phyloP scores from a whole-genome alignment of 768 basidiomycete species.

The Cantharellus cinnabarinus region DNA sequence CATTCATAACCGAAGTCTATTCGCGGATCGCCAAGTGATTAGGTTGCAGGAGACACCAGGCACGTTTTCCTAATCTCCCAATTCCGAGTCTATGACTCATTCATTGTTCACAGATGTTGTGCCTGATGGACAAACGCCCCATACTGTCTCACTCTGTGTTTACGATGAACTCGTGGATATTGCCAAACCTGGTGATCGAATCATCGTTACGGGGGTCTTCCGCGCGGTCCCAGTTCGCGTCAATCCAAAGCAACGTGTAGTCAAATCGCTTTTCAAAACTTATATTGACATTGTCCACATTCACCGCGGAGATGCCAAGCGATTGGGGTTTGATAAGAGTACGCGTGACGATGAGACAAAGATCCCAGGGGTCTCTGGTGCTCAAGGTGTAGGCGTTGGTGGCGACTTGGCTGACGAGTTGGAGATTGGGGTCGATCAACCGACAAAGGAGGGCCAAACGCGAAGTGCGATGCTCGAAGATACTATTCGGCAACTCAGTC shows the following conservation, averaged over 20 bases:
- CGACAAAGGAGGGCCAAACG: slow-evolving; percentile 17
- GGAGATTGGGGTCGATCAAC: slow-evolving; percentile 13
- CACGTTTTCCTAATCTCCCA: not conserved
- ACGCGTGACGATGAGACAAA: slow-evolving; percentile 56
- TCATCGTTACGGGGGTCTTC: slow-evolving; percentile 84
- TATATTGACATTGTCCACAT: slow-evolving; percentile 92
- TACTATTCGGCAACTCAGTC: slow-evolving; percentile 51
- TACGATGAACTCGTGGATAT: slow-evolving; percentile 97
- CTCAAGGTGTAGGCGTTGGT: slow-evolving; percentile 31
- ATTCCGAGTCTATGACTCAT: not conserved
- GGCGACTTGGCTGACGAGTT: slow-evolving; percentile 44
- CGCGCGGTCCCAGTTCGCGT: slow-evolving; percentile 88
- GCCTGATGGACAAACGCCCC: slow-evolving; percentile 94
- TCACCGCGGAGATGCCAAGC: slow-evolving; percentile 37
- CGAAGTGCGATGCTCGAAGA: slow-evolving; percentile 55
- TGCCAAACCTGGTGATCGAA: slow-evolving; percentile 86
- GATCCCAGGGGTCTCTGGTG: slow-evolving; percentile 30
- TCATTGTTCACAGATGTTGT: slow-evolving; percentile 42
- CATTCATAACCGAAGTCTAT: slow-evolving; percentile 92
- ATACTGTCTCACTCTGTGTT: slow-evolving; percentile 90
- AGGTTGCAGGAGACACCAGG: slow-evolving; percentile 85
- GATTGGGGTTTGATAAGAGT: slow-evolving; percentile 57
- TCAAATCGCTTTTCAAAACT: slow-evolving; percentile 95
- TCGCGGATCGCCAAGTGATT: slow-evolving; percentile 88
- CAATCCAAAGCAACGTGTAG: slow-evolving; percentile 73